These are phyloP conservation scores for Tylopilus vinaceipallidus DNA, from an alignment of 768 basidiomycete species.

Conservation along the genomic window DNA sequence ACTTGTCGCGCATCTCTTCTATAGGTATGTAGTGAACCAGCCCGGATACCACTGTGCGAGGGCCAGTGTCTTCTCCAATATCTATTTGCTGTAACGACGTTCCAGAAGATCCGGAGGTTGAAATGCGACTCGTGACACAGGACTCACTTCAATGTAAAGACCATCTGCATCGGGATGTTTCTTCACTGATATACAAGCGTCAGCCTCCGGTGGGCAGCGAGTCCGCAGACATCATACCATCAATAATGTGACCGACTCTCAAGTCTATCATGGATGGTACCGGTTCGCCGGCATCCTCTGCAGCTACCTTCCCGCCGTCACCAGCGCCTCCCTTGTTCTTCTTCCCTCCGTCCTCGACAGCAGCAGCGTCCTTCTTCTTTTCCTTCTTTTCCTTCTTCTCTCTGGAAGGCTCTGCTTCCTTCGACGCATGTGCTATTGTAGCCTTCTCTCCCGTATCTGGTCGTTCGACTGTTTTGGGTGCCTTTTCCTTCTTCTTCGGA, in stretches of 20 bases:
- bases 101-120: neutral
- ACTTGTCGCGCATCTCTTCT: conserved; percentile 85
- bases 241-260: conserved; percentile 88
- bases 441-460: conserved; percentile 24
- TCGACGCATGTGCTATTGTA: conserved; percentile 32
- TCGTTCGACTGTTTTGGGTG: conserved; percentile 33
- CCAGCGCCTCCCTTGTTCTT: conserved; percentile 40
- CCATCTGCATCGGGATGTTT: conserved; percentile 98
- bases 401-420: conserved; percentile 34
- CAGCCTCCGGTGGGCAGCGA: neutral
- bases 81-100: conserved; percentile 77
- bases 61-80: conserved; percentile 91
- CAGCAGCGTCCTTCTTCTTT: conserved; percentile 58
- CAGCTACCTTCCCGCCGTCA: conserved; percentile 32
- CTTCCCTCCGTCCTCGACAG: conserved; percentile 31
- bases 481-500: conserved; percentile 77
- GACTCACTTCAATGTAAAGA: conserved; percentile 85
- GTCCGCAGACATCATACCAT: conserved; percentile 53
- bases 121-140: neutral
- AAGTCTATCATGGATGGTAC: conserved; percentile 97
- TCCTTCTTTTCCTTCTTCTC: conserved; percentile 41
- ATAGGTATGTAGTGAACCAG: conserved; percentile 96
- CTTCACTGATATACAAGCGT: conserved; percentile 54
- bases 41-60: conserved; percentile 94
- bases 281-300: conserved; percentile 75